Conservation (phyloP, 1,139 yeast genomes). For the Hemisphaericaspora xylofermentans region DNA sequence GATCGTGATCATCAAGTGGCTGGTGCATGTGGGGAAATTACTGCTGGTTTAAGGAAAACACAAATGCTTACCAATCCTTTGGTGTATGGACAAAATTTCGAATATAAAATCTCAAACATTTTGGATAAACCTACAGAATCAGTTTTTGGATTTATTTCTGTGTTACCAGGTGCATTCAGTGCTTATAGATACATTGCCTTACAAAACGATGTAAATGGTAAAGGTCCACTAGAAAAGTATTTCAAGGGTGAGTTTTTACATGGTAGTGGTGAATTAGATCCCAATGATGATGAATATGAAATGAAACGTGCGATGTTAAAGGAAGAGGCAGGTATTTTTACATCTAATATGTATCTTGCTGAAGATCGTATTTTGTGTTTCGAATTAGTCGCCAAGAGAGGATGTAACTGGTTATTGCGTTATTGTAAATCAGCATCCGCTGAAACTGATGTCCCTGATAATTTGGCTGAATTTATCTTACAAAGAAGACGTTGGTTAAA, state of each 20-base stretch:
- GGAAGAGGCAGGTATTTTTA: conserved; percentile 50
- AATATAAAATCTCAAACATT: conserved; percentile 46
- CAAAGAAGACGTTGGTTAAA: conserved; percentile 54
- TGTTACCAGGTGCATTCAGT: conserved; percentile 49
- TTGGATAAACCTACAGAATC: conserved; percentile 49
- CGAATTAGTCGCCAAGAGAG: conserved; percentile 47
- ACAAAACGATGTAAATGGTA: conserved; percentile 42
- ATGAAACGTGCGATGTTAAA: conserved; percentile 39
- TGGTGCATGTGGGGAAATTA: conserved; percentile 53
- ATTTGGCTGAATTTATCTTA: conserved; percentile 44
- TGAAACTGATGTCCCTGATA: conserved; percentile 52
- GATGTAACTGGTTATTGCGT: conserved; percentile 46
- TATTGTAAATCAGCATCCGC: conserved; percentile 49
- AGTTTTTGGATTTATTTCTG: conserved; percentile 47
- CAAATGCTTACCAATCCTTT: conserved; percentile 47
- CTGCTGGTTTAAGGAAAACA: conserved; percentile 40
- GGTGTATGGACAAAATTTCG: conserved; percentile 50
- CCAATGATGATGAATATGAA: conserved; percentile 46
- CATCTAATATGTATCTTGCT: conserved; percentile 52
- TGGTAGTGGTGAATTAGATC: conserved; percentile 45
- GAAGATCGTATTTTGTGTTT: conserved; percentile 52
- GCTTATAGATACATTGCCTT: conserved; percentile 45
- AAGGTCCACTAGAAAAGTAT: conserved; percentile 48
- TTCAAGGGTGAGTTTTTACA: conserved; percentile 51
- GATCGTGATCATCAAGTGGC: conserved; percentile 49